Evolutionary conservation across 768 basidiomycete genomes (phyloP), one percentile per base, ranked within the genome.

Genomic region (Boletus subcaerulescens): DNA sequence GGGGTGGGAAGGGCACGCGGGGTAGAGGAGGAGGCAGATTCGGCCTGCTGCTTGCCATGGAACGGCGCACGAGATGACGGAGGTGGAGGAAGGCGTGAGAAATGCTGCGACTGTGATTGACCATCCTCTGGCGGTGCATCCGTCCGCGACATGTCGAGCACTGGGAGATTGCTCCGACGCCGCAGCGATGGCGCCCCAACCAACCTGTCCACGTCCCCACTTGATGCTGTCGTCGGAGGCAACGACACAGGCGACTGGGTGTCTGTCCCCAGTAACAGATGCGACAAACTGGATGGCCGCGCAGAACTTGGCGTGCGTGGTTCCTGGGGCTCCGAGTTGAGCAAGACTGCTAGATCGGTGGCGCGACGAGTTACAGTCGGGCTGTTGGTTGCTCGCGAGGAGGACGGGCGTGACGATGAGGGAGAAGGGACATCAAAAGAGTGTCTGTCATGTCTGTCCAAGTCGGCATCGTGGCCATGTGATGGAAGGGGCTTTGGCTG

Each of bases 321-420:
- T 20, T 73, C 71, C 44, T 67, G 72, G n/a, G 79, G 70, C 57
- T 80, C 80, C 57, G 80, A 77, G 73, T 91, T 90, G 71, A 91
- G 83, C 24, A 91, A 78, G 41, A 86, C 82, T 39, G 89, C 80
- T n/a, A 91, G 79, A 72, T 86, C 85, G 29, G 89, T 91, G 10
- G 88, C 86, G 24, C 89, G 78, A 53, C 86, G 79, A 32, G 74
- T 63, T 22, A 81, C 65, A 15, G 77, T 75, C 11, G 84, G 83
- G 56, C 79, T 80, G 52, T 73, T 68, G 33, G 58, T 68, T 47
- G 67, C 64, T 22, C 71, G 65, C 20, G 71, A 66, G 31, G 68
- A 65, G 15, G 70, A 70, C 29, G 71, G 73, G 43, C 72, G 73
- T 5, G 73, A 74, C 5, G 71, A 69, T 50, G 63, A 73, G 53